Evolutionary conservation across 352 stramenopile genomes (phyloP).

Genomic region (Lagenidium giganteum): DNA sequence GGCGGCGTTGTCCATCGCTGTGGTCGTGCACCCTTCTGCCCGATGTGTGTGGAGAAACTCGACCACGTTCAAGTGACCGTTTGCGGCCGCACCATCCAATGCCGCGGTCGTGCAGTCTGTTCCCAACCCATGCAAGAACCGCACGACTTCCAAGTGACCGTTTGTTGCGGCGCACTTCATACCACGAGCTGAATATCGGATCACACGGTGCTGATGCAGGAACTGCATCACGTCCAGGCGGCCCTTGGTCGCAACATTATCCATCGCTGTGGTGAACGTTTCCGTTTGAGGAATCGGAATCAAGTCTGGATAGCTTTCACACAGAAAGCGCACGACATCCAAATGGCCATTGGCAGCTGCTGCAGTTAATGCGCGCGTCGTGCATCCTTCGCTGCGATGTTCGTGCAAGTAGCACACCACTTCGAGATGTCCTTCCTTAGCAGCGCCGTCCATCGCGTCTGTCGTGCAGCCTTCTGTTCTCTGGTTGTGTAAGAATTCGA

Average conservation of each 20-base stretch:
- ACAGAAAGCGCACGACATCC: slow-evolving; percentile 55
- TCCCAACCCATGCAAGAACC: slow-evolving; percentile 51
- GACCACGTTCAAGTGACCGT: slow-evolving; percentile 60
- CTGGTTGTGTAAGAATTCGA: slow-evolving; percentile 67
- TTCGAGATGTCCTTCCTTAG: slow-evolving; percentile 58
- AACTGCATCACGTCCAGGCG: slow-evolving; percentile 46
- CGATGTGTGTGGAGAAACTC: slow-evolving; percentile 68
- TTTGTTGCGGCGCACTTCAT: slow-evolving; percentile 57
- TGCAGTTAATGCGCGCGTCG: slow-evolving; percentile 56
- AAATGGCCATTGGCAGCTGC: slow-evolving; percentile 65
- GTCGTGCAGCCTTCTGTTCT: slow-evolving; percentile 63
- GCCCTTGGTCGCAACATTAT: slow-evolving; percentile 58
- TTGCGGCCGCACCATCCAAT: slow-evolving; percentile 75
- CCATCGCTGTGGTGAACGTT: slow-evolving; percentile 34
- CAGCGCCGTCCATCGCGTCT: slow-evolving; percentile 66
- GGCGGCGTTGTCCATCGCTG: slow-evolving; percentile 73
- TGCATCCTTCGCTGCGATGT: slow-evolving; percentile 64
- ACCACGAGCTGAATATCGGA: slow-evolving; percentile 47
- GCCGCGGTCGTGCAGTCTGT: slow-evolving; percentile 49
- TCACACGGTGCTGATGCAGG: slow-evolving; percentile 42
- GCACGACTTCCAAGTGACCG: slow-evolving; percentile 47
- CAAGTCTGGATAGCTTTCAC: slow-evolving; percentile 23
- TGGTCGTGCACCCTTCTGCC: slow-evolving; percentile 59
- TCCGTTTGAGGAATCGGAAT: slow-evolving; percentile 10
- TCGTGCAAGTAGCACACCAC: slow-evolving; percentile 56